These are phyloP conservation scores for Nakataea oryzae DNA, from an alignment of 2,329 filamentous ascomycete genomes.

Conservation along the genomic window DNA sequence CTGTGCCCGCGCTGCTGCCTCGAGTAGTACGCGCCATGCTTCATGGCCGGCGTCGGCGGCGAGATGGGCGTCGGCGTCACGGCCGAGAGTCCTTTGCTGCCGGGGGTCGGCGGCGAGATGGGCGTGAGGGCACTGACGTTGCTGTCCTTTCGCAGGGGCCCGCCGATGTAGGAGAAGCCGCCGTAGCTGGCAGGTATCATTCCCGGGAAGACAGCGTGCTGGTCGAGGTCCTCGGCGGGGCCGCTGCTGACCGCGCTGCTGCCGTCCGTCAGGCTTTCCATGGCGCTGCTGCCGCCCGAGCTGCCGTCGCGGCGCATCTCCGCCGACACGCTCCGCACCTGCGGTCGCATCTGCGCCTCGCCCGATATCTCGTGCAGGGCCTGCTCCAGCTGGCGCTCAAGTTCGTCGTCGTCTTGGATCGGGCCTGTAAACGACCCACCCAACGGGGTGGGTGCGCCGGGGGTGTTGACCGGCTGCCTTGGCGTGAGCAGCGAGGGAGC, in stretches of 20 bases:
- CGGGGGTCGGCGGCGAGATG: background rate
- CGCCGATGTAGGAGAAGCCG: background rate
- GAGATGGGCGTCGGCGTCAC: background rate
- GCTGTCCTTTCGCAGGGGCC: background rate
- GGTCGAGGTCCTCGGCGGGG: background rate
- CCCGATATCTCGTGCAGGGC: background rate
- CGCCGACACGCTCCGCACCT: background rate
- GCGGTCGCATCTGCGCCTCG: background rate
- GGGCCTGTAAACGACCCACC: background rate
- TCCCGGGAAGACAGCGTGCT: background rate
- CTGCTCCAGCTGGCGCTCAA: background rate
- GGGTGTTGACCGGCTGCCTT: background rate
- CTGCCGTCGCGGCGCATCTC: constrained; percentile 2
- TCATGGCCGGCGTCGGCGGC: background rate
- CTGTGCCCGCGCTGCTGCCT: background rate
- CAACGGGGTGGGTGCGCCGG: background rate
- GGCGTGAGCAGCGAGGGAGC: background rate
- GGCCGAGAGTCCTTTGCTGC: background rate
- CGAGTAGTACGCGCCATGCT: background rate
- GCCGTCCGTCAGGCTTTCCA: constrained; percentile 18
- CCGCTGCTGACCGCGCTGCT: constrained; percentile 10
- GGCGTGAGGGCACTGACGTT: background rate
- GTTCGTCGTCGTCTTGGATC: constrained; percentile 1
- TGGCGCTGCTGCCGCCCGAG: constrained; percentile 9
- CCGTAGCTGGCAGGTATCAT: background rate